Conservation (phyloP, 2,329 filamentous ascomycete genomes). For the Cladosporium velox region DNA sequence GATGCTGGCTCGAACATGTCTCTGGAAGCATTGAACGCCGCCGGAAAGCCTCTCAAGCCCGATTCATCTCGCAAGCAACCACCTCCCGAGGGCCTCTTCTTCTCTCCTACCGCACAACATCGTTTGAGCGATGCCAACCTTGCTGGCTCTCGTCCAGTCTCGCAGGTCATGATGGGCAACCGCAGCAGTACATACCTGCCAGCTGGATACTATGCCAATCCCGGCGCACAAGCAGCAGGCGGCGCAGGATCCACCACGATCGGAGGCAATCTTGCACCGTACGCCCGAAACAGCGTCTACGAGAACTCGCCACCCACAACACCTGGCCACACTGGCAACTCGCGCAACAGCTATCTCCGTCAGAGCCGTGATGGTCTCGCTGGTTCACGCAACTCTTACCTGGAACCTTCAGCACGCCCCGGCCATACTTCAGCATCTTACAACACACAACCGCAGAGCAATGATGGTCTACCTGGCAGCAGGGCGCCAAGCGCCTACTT, state of each 20-base stretch:
- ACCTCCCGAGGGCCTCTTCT: slow-evolving; percentile 79
- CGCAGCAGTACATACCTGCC: slow-evolving; percentile 82
- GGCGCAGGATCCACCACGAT: slow-evolving; percentile 46
- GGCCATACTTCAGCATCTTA: slow-evolving; percentile 12
- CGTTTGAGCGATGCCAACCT: slow-evolving; percentile 35
- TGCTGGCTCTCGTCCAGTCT: slow-evolving; percentile 29
- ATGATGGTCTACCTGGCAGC: slow-evolving; percentile 63
- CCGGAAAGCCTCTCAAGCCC: slow-evolving; percentile 42
- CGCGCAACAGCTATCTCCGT: slow-evolving; percentile 24
- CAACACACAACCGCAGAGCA: slow-evolving; percentile 31
- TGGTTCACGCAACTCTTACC: slow-evolving; percentile 27
- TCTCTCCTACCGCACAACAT: slow-evolving; percentile 81
- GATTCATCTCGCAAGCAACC: slow-evolving; percentile 39
- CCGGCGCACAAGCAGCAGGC: slow-evolving; percentile 53
- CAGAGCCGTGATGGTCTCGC: slow-evolving; percentile 21
- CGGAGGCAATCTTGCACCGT: slow-evolving; percentile 41
- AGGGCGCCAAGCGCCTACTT: slow-evolving; percentile 86
- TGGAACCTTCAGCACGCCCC: slow-evolving; percentile 22
- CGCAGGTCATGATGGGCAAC: slow-evolving; percentile 38
- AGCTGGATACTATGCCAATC: slow-evolving; percentile 84
- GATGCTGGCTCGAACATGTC: slow-evolving; percentile 57
- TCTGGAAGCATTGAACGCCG: slow-evolving; percentile 52
- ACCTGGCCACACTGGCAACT: slow-evolving; percentile 24
- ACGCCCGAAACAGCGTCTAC: slow-evolving; percentile 32
- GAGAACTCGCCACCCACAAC: slow-evolving; percentile 33